These are phyloP conservation scores for Lactarius vividus DNA, from an alignment of 768 basidiomycete genomes.

Conservation along the genomic window DNA sequence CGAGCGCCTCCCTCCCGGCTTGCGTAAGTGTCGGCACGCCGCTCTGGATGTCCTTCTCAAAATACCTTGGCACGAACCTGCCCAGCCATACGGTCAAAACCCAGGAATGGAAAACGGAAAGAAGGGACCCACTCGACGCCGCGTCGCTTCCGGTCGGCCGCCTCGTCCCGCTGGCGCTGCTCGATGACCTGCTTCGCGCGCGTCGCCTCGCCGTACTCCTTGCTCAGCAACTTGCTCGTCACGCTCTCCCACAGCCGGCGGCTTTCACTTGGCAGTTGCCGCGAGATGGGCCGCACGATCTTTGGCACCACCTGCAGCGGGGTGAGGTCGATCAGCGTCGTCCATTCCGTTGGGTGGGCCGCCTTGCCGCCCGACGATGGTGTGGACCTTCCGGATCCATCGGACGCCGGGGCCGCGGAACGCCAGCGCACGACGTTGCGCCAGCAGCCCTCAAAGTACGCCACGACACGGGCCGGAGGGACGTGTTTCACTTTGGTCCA, in stretches of 20 bases:
- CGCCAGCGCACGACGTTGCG: constrained; percentile 78
- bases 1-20: constrained; percentile 66
- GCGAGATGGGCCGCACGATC: constrained; percentile 73
- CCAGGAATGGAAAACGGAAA: background rate
- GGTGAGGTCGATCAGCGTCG: constrained; percentile 73
- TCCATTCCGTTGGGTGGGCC: constrained; percentile 44
- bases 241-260: constrained; percentile 85
- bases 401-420: constrained; percentile 36
- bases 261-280: constrained; percentile 80
- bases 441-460: constrained; percentile 89
- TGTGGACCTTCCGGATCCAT: constrained; percentile 1
- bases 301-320: constrained; percentile 75
- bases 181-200: constrained; percentile 90
- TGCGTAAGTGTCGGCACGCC: constrained; percentile 69
- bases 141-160: constrained; percentile 81
- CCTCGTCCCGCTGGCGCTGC: constrained; percentile 87
- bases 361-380: constrained; percentile 21
- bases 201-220: constrained; percentile 90
- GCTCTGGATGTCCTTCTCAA: constrained; percentile 62
- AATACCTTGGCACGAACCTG: constrained; percentile 75
- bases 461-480: constrained; percentile 71
- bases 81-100: background rate
- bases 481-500: constrained; percentile 92
- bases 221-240: constrained; percentile 67
- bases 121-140: constrained; percentile 63